A percentile compares a stretch with the other conserved stretches of the same genome.
These are phyloP conservation scores for Kuraishia floccosa DNA, from an alignment of 805 yeast genomes.

Conservation along the genomic window DNA sequence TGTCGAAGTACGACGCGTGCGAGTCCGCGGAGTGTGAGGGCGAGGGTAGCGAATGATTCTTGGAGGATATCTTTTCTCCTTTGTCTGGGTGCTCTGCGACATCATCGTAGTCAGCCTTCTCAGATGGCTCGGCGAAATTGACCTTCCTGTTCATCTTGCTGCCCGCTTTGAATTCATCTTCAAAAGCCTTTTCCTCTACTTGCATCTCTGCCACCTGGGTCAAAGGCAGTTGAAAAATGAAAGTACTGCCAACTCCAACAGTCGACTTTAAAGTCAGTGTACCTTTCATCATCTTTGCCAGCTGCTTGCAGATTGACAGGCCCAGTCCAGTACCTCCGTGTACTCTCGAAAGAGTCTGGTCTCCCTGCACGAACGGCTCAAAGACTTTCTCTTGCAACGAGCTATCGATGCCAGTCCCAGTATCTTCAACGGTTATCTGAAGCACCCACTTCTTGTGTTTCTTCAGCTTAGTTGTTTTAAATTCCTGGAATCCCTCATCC, in stretches of 20 bases:
- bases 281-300: slow-evolving; percentile 82
- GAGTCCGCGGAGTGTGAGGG: background rate
- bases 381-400: slow-evolving; percentile 75
- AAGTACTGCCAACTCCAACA: slow-evolving; percentile 77
- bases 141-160: background rate
- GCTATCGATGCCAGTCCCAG: slow-evolving; percentile 91
- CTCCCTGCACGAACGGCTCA: slow-evolving; percentile 97
- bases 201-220: slow-evolving; percentile 50
- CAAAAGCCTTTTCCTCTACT: slow-evolving; percentile 28
- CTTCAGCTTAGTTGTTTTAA: slow-evolving; percentile 7
- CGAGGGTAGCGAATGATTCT: slow-evolving; percentile 1
- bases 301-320: slow-evolving; percentile 68
- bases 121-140: slow-evolving; percentile 1
- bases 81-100: background rate
- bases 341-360: slow-evolving; percentile 81
- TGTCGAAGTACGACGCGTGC: slow-evolving; percentile 19
- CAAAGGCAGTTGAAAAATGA: slow-evolving; percentile 70
- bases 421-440: slow-evolving; percentile 71
- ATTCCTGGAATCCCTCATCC: slow-evolving; percentile 6
- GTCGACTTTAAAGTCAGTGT: slow-evolving; percentile 62
- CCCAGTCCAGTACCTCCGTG: slow-evolving; percentile 97
- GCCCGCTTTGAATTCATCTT: slow-evolving; percentile 2
- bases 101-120: background rate
- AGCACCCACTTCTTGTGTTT: slow-evolving; percentile 41
- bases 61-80: background rate